phyloP scores from a whole-genome alignment of 345 rosid genomes.

The Lenwebbia sp. region DNA sequence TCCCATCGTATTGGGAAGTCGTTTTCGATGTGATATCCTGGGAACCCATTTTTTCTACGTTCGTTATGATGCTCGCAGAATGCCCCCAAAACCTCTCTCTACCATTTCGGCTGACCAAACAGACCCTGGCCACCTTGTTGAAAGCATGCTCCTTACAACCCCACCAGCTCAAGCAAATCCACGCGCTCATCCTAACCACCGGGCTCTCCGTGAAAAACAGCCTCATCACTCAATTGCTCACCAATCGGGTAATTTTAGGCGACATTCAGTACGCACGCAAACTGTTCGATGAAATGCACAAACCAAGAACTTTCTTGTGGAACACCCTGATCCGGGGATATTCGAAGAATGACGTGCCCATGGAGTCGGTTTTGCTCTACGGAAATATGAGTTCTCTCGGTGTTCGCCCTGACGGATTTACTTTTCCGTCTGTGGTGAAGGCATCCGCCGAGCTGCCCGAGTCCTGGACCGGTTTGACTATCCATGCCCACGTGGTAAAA shows the following conservation, averaged over 20 bases:
- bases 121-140: slow-evolving; percentile 16
- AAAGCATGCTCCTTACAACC: slow-evolving; percentile 16
- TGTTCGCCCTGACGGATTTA: slow-evolving; percentile 31
- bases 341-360: slow-evolving; percentile 19
- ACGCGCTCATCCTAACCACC: slow-evolving; percentile 22
- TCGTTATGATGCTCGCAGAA: not conserved
- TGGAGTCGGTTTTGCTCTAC: slow-evolving; percentile 14
- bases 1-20: not conserved
- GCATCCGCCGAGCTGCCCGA: slow-evolving; percentile 19
- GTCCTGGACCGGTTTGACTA: slow-evolving; percentile 8
- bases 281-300: slow-evolving; percentile 49
- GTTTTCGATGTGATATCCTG: not conserved
- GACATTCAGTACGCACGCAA: slow-evolving; percentile 29
- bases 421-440: slow-evolving; percentile 38
- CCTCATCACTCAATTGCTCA: slow-evolving; percentile 26
- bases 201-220: slow-evolving; percentile 33
- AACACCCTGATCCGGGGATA: slow-evolving; percentile 41
- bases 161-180: slow-evolving; percentile 24
- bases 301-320: slow-evolving; percentile 39
- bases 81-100: not conserved
- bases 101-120: slow-evolving; percentile 18
- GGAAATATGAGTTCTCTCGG: slow-evolving; percentile 16
- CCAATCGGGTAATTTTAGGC: slow-evolving; percentile 5
- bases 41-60: not conserved
- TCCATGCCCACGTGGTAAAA: slow-evolving; percentile 27